Evolutionary conservation across 192 early-diverging fungal genomes (phyloP).

Genomic region (Lobosporangium transversale): DNA sequence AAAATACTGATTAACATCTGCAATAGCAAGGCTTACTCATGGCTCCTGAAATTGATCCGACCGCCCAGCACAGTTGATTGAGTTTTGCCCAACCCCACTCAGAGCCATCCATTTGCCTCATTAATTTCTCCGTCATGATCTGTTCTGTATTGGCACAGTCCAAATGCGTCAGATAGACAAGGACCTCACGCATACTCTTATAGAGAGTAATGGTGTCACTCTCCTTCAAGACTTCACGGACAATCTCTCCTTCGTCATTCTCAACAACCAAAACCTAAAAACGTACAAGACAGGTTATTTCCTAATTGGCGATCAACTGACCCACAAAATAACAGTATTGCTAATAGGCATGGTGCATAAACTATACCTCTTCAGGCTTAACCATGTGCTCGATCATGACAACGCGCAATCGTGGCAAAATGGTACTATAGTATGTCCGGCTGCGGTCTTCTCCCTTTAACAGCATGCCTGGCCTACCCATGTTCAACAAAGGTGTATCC

Average conservation of each 20-base stretch:
- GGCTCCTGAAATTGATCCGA: slow-evolving; percentile 97
- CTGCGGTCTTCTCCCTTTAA: slow-evolving; percentile 58
- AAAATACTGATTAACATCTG: neutral
- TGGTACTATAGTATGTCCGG: slow-evolving; percentile 80
- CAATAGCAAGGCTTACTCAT: slow-evolving; percentile 66
- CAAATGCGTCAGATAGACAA: slow-evolving; percentile 97
- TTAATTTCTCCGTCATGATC: slow-evolving; percentile 95
- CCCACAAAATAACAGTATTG: too few relatives aligned
- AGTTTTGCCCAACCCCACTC: slow-evolving; percentile 99
- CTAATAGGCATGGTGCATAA: too few relatives aligned
- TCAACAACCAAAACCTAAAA: slow-evolving; percentile 90
- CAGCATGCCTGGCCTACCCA: slow-evolving; percentile 48
- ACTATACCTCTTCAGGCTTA: slow-evolving; percentile 91
- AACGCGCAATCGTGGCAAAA: slow-evolving; percentile 84
- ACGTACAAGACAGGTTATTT: too few relatives aligned
- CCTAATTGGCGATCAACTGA: too few relatives aligned
- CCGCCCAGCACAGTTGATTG: slow-evolving; percentile 98
- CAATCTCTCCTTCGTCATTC: slow-evolving; percentile 99
- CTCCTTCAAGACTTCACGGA: slow-evolving; percentile 95
- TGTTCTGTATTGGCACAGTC: slow-evolving; percentile 92
- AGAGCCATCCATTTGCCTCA: slow-evolving; percentile 90
- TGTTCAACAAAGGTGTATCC: slow-evolving; percentile 67
- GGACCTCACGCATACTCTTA: slow-evolving; percentile 96
- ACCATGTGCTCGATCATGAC: slow-evolving; percentile 99
- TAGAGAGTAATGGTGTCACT: slow-evolving; percentile 97